These are phyloP conservation scores for Saraca asoca DNA, from an alignment of 331 rosid genomes.

Conservation along the genomic window DNA sequence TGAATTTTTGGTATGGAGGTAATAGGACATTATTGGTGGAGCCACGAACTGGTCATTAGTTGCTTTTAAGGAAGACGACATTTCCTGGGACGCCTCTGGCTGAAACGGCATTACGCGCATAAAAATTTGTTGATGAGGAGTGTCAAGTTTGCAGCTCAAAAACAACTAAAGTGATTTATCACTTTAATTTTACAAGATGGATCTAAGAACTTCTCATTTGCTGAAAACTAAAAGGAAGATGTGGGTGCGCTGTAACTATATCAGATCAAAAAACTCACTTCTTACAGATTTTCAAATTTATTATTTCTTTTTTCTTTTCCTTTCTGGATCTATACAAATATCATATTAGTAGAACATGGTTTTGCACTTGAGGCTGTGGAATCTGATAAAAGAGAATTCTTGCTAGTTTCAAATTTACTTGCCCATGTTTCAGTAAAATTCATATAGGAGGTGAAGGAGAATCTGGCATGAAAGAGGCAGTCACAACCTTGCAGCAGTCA, in stretches of 20 bases:
- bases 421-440: slow-evolving; percentile 26
- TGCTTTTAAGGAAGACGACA: slow-evolving; percentile 59
- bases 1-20: slow-evolving; percentile 74
- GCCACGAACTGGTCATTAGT: too few species aligned
- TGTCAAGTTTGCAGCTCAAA: slow-evolving; percentile 67
- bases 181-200: slow-evolving; percentile 2
- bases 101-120: slow-evolving; percentile 72
- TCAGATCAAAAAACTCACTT: slow-evolving; percentile 23
- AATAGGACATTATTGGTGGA: too few species aligned
- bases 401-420: too few species aligned
- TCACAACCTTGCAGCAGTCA: slow-evolving; percentile 41
- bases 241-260: slow-evolving; percentile 24
- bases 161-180: slow-evolving; percentile 31
- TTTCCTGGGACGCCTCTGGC: slow-evolving; percentile 77
- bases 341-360: slow-evolving; percentile 41
- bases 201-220: slow-evolving; percentile 30
- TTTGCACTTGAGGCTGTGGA: too few species aligned
- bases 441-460: slow-evolving; percentile 28
- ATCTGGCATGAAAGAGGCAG: slow-evolving; percentile 43
- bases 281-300: slow-evolving; percentile 33
- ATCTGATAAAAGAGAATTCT: too few species aligned
- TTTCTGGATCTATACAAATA: slow-evolving; percentile 54
- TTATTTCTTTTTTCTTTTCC: slow-evolving; percentile 6
- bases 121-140: slow-evolving; percentile 61
- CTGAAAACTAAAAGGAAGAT: slow-evolving; percentile 15